Evolutionary conservation across 306 rosid genomes (phyloP).

Genomic region (Lupinus albus): DNA sequence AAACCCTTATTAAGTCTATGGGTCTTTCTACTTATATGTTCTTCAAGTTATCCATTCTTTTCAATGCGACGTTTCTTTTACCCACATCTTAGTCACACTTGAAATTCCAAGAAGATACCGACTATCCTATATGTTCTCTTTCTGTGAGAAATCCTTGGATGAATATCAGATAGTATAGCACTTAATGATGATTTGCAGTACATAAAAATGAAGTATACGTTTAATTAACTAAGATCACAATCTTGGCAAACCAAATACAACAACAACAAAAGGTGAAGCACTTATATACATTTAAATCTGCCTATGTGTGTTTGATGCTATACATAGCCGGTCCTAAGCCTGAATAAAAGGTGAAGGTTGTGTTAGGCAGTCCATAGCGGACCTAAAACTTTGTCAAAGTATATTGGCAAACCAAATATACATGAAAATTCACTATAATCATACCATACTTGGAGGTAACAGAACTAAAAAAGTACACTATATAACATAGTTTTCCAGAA

Average conservation of each 20-base stretch:
- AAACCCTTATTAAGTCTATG: too few relatives aligned
- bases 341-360: too few relatives aligned
- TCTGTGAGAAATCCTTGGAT: neutral
- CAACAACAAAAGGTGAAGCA: too few relatives aligned
- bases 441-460: neutral
- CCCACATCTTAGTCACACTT: neutral
- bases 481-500: neutral
- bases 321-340: too few relatives aligned
- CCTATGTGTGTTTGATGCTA: too few relatives aligned
- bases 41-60: too few relatives aligned
- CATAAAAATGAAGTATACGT: neutral
- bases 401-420: neutral
- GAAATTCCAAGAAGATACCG: neutral
- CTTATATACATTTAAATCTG: too few relatives aligned
- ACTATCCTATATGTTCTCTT: neutral
- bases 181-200: neutral
- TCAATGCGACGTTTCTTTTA: too few relatives aligned
- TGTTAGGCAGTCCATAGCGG: too few relatives aligned
- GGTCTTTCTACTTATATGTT: too few relatives aligned
- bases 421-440: neutral
- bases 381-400: too few relatives aligned
- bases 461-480: neutral
- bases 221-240: conserved; percentile 8
- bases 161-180: neutral
- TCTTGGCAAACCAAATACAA: neutral